These are phyloP conservation scores for Gautieria morchelliformis DNA, from an alignment of 768 basidiomycete species.

Conservation along the genomic window DNA sequence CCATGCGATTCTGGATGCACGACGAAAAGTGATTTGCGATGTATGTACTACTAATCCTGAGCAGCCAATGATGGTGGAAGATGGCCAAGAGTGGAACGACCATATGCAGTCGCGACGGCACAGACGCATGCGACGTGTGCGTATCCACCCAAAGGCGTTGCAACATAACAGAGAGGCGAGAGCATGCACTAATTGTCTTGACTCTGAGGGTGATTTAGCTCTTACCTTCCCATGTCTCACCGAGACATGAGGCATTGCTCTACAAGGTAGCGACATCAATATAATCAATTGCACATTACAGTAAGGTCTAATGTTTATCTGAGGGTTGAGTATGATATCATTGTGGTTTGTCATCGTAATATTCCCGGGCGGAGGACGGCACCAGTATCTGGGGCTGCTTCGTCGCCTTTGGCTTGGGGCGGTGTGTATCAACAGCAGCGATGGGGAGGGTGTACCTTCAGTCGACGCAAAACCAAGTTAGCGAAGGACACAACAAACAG, in stretches of 20 bases:
- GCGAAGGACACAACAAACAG: neutral
- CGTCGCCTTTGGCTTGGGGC: conserved; percentile 40
- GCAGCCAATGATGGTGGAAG: conserved; percentile 57
- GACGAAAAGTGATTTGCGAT: conserved; percentile 49
- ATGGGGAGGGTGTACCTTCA: conserved; percentile 81
- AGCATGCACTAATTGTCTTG: neutral
- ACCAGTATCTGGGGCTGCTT: conserved; percentile 15
- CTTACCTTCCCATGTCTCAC: neutral
- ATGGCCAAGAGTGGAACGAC: conserved; percentile 39
- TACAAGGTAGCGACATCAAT: neutral
- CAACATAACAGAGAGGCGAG: neutral
- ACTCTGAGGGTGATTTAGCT: neutral
- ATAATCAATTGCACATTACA: neutral
- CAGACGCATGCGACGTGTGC: conserved; percentile 24
- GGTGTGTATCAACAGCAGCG: conserved; percentile 88
- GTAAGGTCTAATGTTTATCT: neutral
- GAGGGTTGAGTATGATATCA: neutral
- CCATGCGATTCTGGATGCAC: conserved; percentile 39
- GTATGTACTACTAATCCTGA: conserved; percentile 49
- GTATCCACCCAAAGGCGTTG: neutral
- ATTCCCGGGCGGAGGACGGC: conserved; percentile 24
- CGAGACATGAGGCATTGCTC: neutral
- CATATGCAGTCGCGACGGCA: conserved; percentile 53
- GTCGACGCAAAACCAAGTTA: neutral
- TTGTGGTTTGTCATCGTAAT: conserved; percentile 15